Conservation (phyloP, 2,329 filamentous ascomycete species). For the Coleophoma cylindrospora region DNA sequence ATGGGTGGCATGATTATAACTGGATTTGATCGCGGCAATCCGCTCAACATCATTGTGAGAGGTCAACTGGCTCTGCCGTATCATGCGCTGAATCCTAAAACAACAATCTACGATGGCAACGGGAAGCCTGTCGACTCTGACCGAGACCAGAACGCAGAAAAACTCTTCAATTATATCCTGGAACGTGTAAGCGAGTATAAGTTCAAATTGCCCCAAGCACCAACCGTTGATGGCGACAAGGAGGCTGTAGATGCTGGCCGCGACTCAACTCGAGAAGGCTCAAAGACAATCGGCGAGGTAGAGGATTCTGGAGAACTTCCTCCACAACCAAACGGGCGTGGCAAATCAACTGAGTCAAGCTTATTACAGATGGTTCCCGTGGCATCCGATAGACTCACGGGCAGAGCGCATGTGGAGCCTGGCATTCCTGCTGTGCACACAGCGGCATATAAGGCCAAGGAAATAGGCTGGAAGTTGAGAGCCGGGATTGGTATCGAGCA, state of each 20-base stretch:
- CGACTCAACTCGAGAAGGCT: constrained; percentile 67
- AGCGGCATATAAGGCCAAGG: constrained; percentile 70
- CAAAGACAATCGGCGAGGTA: constrained; percentile 65
- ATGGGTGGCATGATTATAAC: constrained; percentile 99
- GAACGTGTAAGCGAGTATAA: constrained; percentile 90
- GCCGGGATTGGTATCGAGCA: constrained; percentile 55
- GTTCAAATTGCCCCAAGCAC: constrained; percentile 64
- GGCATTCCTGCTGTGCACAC: constrained; percentile 65
- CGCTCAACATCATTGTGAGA: constrained; percentile 83
- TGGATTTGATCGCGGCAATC: constrained; percentile 93
- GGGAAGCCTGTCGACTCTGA: constrained; percentile 72
- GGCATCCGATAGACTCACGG: constrained; percentile 64
- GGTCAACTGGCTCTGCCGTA: constrained; percentile 86
- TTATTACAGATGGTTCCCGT: constrained; percentile 55
- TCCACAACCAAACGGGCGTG: constrained; percentile 41
- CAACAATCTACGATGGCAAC: constrained; percentile 84
- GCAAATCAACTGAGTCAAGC: constrained; percentile 6
- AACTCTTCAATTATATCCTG: constrained; percentile 89
- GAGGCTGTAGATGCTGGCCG: constrained; percentile 77
- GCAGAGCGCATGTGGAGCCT: constrained; percentile 66
- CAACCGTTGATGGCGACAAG: constrained; percentile 76
- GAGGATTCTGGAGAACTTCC: constrained; percentile 66
- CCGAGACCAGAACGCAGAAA: constrained; percentile 80
- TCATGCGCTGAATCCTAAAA: constrained; percentile 72
- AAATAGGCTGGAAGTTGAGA: constrained; percentile 79